phyloP scores from a whole-genome alignment of 1,284 basidiomycete species.

The Mycosarcoma maydis region DNA sequence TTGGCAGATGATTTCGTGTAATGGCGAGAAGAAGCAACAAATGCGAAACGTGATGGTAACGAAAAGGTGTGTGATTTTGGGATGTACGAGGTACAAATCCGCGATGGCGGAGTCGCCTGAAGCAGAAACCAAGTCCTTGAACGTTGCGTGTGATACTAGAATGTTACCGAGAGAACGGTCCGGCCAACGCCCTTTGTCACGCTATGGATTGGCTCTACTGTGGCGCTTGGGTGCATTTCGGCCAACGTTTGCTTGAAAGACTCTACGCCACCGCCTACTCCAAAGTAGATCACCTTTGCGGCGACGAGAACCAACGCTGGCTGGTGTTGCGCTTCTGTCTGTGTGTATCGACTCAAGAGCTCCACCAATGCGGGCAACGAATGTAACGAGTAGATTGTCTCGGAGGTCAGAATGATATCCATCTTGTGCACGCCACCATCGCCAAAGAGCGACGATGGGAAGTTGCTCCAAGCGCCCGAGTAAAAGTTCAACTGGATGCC shows the following conservation, averaged over 20 bases:
- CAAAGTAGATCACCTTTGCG: constrained; percentile 93
- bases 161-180: constrained; percentile 45
- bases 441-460: constrained; percentile 19
- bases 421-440: constrained; percentile 11
- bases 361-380: constrained; percentile 76
- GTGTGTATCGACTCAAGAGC: constrained; percentile 65
- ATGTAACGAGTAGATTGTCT: constrained; percentile 86
- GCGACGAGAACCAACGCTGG: constrained; percentile 76
- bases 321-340: too few species aligned
- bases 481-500: constrained; percentile 79
- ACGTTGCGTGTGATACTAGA: constrained; percentile 11
- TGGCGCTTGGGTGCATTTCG: constrained; percentile 5
- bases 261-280: constrained; percentile 87
- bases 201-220: constrained; percentile 18
- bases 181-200: constrained; percentile 51
- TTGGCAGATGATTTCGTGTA: constrained; percentile 45
- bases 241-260: constrained; percentile 76
- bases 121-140: too few species aligned
- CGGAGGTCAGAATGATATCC: constrained; percentile 83
- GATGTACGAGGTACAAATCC: too few species aligned
- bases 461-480: constrained; percentile 78
- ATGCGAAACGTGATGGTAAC: too few species aligned
- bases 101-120: too few species aligned
- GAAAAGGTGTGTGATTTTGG: too few species aligned
- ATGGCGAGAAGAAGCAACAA: too few species aligned